Percentiles rank a stretch among this genome's conserved stretches.
Evolutionary conservation across 1,284 basidiomycete genomes (phyloP).

Genomic region (Irpex sp.): DNA sequence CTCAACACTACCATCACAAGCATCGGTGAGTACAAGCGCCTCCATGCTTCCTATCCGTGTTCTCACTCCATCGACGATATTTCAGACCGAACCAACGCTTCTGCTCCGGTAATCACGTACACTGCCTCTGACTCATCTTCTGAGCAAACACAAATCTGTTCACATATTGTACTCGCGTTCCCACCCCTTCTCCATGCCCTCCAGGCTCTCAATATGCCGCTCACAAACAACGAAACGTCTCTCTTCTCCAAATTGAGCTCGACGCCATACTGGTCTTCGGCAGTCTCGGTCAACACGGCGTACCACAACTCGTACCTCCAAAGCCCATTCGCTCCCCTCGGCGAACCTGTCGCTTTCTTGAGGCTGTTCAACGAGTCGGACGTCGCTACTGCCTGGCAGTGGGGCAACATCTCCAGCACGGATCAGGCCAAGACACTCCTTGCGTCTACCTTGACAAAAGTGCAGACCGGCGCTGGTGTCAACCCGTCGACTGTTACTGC

Average conservation of each 20-base stretch:
- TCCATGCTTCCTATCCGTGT: too few species aligned
- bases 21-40: not conserved
- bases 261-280: not conserved
- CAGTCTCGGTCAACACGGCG: not conserved
- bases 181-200: not conserved
- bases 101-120: not conserved
- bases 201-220: not conserved
- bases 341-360: not conserved
- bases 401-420: not conserved
- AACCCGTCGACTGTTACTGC: not conserved
- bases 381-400: conserved; percentile 1
- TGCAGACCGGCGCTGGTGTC: not conserved
- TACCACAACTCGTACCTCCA: not conserved
- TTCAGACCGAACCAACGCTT: not conserved
- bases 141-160: not conserved
- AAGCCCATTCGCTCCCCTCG: not conserved
- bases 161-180: not conserved
- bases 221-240: not conserved
- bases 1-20: not conserved
- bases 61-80: not conserved
- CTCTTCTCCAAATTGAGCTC: not conserved
- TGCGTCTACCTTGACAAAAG: not conserved
- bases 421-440: not conserved
- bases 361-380: not conserved
- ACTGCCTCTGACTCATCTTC: not conserved